These are phyloP conservation scores for Notholithocarpus densiflorus DNA, from an alignment of 306 rosid species.

Conservation along the genomic window DNA sequence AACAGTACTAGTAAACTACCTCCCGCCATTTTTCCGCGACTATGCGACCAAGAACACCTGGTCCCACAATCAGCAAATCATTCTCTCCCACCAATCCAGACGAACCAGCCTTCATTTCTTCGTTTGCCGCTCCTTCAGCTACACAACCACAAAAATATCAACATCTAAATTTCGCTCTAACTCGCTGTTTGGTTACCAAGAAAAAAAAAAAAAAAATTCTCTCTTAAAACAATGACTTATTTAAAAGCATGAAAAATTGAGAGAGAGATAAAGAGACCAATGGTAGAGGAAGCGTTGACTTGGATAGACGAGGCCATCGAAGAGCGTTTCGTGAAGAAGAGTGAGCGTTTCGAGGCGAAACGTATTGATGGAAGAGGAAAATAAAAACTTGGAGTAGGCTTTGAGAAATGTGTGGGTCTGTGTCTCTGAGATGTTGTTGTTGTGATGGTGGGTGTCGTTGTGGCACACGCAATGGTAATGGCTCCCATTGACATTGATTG, in stretches of 20 bases:
- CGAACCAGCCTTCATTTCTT: conserved; percentile 34
- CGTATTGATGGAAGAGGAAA: background rate
- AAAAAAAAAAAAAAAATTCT: background rate
- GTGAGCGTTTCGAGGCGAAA: background rate
- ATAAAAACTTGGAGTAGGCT: background rate
- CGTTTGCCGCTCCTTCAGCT: conserved; percentile 41
- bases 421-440: background rate
- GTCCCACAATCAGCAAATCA: conserved; percentile 81
- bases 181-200: background rate
- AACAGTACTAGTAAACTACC: conserved; percentile 33
- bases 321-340: conserved; percentile 17
- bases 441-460: conserved; percentile 7
- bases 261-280: conserved; percentile 17
- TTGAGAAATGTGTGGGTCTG: conserved; percentile 20
- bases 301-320: conserved; percentile 60
- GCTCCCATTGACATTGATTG: conserved; percentile 36
- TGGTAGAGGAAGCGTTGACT: conserved; percentile 34
- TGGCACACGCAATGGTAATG: conserved; percentile 27
- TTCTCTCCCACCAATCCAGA: conserved; percentile 46
- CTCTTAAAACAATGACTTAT: background rate
- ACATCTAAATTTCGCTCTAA: background rate
- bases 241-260: background rate
- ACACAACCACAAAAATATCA: conserved; percentile 3
- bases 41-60: conserved; percentile 91
- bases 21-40: conserved; percentile 82